phyloP scores from a whole-genome alignment of 441 rosid species.

The Populus tomentosa region DNA sequence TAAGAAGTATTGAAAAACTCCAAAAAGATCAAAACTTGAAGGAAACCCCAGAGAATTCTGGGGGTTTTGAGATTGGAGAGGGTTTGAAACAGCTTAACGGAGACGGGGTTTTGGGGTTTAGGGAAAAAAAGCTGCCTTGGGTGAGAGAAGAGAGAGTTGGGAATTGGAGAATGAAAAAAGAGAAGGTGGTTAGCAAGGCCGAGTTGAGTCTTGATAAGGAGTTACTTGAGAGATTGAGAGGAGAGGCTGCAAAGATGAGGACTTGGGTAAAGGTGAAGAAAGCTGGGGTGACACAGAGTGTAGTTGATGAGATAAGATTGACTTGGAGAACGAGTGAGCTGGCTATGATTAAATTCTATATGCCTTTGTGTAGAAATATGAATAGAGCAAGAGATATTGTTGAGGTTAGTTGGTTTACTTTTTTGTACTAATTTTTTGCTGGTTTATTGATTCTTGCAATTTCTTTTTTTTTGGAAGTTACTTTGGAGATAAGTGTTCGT shows the following conservation, averaged over 20 bases:
- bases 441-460: not conserved
- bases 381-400: conserved; percentile 77
- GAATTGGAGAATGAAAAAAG: conserved; percentile 56
- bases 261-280: conserved; percentile 83
- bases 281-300: conserved; percentile 73
- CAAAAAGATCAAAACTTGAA: conserved; percentile 11
- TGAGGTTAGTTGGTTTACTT: conserved; percentile 47
- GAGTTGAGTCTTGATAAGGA: conserved; percentile 51
- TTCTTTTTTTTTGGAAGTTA: not conserved
- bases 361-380: conserved; percentile 77
- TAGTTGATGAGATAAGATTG: conserved; percentile 51
- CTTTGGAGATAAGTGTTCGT: not conserved
- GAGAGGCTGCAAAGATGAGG: conserved; percentile 52
- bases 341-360: conserved; percentile 65
- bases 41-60: conserved; percentile 8
- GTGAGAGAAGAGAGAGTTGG: conserved; percentile 47
- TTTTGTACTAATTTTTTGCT: not conserved
- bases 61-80: conserved; percentile 25
- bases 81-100: conserved; percentile 28
- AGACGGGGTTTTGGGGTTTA: conserved; percentile 18
- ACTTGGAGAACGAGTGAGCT: conserved; percentile 62
- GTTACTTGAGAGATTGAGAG: conserved; percentile 51
- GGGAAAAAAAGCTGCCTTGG: conserved; percentile 63
- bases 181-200: conserved; percentile 40
- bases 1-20: conserved; percentile 27